A percentile compares a stretch with the other conserved stretches of the same genome.
phyloP scores from a whole-genome alignment of 331 rosid species.

The Quercus phellos region DNA sequence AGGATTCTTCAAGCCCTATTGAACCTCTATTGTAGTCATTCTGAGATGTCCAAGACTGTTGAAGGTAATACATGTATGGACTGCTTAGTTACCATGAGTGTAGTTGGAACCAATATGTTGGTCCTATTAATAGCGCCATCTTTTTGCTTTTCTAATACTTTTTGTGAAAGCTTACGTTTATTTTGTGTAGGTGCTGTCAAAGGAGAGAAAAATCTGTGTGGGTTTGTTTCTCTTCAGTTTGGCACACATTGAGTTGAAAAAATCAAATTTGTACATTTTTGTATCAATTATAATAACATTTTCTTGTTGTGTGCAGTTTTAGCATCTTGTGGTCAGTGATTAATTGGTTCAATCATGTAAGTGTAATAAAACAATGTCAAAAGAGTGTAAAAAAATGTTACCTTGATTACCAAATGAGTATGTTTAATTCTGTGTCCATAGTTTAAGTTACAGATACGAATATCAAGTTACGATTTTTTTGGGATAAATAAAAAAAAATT shows the following conservation, averaged over 20 bases:
- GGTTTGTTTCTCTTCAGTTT: neutral
- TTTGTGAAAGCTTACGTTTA: neutral
- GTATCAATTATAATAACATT: neutral
- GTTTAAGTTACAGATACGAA: too few relatives aligned
- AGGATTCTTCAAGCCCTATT: neutral
- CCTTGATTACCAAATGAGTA: too few relatives aligned
- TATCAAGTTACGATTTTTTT: too few relatives aligned
- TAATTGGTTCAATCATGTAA: neutral
- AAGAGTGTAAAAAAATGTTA: too few relatives aligned
- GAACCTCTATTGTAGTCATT: neutral
- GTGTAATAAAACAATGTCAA: too few relatives aligned
- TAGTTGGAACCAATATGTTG: neutral
- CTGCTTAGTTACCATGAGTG: neutral
- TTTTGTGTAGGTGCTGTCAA: neutral
- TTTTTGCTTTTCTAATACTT: neutral
- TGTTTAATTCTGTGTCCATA: too few relatives aligned
- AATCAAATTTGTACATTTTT: neutral
- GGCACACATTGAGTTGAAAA: neutral
- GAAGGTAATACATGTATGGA: neutral
- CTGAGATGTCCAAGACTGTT: neutral
- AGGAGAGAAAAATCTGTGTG: neutral
- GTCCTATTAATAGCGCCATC: neutral
- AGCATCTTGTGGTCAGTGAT: neutral
- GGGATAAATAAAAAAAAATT: too few relatives aligned
- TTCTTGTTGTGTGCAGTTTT: neutral